Base-by-base conservation (phyloP, 805 yeast species). In the Ogataea wickerhamii region DNA sequence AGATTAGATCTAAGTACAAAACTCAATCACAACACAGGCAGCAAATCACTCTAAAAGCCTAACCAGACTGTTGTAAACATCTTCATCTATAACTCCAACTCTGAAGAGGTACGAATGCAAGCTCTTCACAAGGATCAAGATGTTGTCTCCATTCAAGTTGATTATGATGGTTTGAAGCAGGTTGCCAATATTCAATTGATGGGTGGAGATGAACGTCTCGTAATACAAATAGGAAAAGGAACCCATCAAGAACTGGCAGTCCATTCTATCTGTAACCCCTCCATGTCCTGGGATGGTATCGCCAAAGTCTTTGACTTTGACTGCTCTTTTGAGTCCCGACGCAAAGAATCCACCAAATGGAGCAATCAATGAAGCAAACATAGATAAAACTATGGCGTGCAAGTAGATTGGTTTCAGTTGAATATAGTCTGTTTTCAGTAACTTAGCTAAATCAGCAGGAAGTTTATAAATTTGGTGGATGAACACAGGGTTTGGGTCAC, bases 261-360 rank as follows among this genome's bases (percentile, higher is more conserved):
- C 98, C 70, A 93, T 82, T 66, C 98, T 77, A 61, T 93, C 98
- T 18, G 97, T 89, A 49, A 93, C 82, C 51, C 98, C 98, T 47
- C 98, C 98, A 59, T 93, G 98, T 22, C 98, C 98, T 12, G 98
- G 98, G 51, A 93, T 93, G 7, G 98, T 91, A 57, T 91, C 95
- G 50, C 98, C 98, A 56, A 93, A 93, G 64, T 93, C 98, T 66
- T 93, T 93, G 38, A 89, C 88, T 56, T 91, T 86, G 67, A 93
- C 89, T 11, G 98, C 87, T 64, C 98, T 80, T 69, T 93, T 93
- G 52, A 93, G 72, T n/a, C 98, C 98, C 37, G 94, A 82, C 5
- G 98, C 98, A 55, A 93, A 93, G 62, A 93, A 93, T 2, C 98
- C 98, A 38, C 98, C 98, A 59, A 93, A 93, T 43, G 98, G 98